Evolutionary conservation across 768 basidiomycete genomes (phyloP).

Genomic region (Mycena vitilis): DNA sequence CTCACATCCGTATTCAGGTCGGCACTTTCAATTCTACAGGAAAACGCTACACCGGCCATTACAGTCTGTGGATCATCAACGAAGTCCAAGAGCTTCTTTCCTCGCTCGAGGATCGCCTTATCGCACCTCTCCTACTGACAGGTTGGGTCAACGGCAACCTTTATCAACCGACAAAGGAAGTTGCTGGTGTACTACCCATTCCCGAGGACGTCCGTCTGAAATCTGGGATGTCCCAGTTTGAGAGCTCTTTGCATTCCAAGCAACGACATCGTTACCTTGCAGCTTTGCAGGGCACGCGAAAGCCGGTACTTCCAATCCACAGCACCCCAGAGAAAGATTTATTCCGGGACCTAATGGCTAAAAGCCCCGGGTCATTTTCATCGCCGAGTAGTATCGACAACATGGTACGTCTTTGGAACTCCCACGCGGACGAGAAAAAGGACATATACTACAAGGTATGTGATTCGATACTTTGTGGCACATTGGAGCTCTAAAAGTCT

Average conservation of each 20-base stretch:
- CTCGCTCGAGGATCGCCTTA: background rate
- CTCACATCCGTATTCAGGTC: background rate
- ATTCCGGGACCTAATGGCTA: background rate
- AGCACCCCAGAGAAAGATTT: background rate
- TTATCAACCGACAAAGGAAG: slow-evolving; percentile 24
- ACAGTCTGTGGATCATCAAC: slow-evolving; percentile 12
- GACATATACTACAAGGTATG: slow-evolving; percentile 10
- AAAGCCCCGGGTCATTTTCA: background rate
- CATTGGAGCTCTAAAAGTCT: background rate
- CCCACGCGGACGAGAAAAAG: background rate
- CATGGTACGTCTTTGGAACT: background rate
- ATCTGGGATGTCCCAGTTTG: slow-evolving; percentile 2
- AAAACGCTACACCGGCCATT: slow-evolving; percentile 3
- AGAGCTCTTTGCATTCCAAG: background rate
- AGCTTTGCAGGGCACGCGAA: slow-evolving; percentile 17
- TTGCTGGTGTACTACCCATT: slow-evolving; percentile 27
- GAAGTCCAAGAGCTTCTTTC: slow-evolving; percentile 3
- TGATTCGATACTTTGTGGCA: no score
- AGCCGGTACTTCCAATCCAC: slow-evolving; percentile 24
- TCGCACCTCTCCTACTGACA: background rate
- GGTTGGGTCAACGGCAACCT: slow-evolving; percentile 35
- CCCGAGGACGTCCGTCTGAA: slow-evolving; percentile 8
- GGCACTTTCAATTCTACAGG: slow-evolving; percentile 40
- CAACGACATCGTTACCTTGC: slow-evolving; percentile 23
- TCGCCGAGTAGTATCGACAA: background rate